Evolutionary conservation across 129 eudicot genomes (phyloP), one percentile per base, ranked within the genome.

Genomic region (Tagetes patula): DNA sequence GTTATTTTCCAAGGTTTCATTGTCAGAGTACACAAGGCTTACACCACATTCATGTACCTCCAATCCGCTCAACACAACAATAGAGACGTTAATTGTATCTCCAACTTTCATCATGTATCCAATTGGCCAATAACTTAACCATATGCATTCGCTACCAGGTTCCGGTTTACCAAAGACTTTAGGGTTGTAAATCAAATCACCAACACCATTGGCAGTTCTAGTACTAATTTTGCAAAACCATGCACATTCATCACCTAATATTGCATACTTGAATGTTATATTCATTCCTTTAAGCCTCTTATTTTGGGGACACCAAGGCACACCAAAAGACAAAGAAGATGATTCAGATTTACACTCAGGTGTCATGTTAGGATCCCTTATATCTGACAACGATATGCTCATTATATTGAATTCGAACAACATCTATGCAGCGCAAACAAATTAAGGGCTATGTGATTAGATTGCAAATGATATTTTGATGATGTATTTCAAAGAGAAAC

Each of bases 91-190:
- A 75, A 75, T 73, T 27, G 37, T 37, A 46, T 81, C 74, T 27
- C 74, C 77, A 36, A 12, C 10, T 1, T 2, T 3, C 36, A 81
- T 70, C 6, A 0, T 6, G 42, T 45, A 63, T 59, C 77, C 80
- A 20, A 75, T 75, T 30, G 75, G 79, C 80, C 80, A 81, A 65
- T 69, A 77, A 64, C 84, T 70, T 64, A 70, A 81, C 77, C 80
- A 81, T 30, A 54, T 60, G 53, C 67, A 72, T 33, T 34, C 65
- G 27, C 76, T 12, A 50, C 30, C 77, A 3, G 12, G 1, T 59
- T 33, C 71, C 47, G 84, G 81, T 58, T 63, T 55, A 27, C 81
- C 81, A 46, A 62, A 81, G 46, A 65, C 61, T 13, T 8, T 61
- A 53, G 84, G 84, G 47, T 52, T 69, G 70, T 81, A 76, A 52